A percentile compares a stretch with the other conserved stretches of the same genome.
These are phyloP conservation scores for Penicillium sp. DNA, from an alignment of 2,329 filamentous ascomycete genomes.

Conservation along the genomic window DNA sequence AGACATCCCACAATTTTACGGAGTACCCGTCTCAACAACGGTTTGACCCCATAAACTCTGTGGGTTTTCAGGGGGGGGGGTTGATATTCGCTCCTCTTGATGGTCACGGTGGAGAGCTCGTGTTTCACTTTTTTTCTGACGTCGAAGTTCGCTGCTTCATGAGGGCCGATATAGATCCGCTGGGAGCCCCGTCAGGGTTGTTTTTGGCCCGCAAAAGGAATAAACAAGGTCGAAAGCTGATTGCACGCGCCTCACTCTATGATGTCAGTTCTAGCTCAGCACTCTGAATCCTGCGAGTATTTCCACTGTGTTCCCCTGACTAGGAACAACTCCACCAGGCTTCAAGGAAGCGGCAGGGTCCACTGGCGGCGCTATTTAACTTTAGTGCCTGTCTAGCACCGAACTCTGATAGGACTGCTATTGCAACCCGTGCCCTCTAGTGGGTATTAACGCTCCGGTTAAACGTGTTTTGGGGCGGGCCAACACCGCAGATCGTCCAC, in stretches of 20 bases:
- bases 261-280: not conserved
- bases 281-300: not conserved
- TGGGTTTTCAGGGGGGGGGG: conserved; percentile 2
- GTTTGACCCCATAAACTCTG: not conserved
- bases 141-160: not conserved
- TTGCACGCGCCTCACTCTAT: not conserved
- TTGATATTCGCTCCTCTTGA: not conserved
- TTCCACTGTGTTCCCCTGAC: not conserved
- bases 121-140: conserved; percentile 1
- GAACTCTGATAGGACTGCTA: conserved; percentile 1
- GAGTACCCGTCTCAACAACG: not conserved
- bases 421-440: conserved; percentile 9
- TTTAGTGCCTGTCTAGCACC: conserved; percentile 6
- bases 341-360: conserved; percentile 5
- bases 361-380: conserved; percentile 36
- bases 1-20: not conserved
- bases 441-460: conserved; percentile 7
- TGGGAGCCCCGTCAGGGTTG: too few species aligned
- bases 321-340: not conserved
- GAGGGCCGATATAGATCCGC: not conserved
- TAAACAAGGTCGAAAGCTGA: not conserved
- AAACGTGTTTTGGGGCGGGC: conserved; percentile 5
- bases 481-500: conserved; percentile 11
- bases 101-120: not conserved
- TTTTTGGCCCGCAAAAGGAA: not conserved